Evolutionary conservation across 305 asterid species (phyloP), one percentile per base, ranked within the genome.

Genomic region (Plantago coronopus): DNA sequence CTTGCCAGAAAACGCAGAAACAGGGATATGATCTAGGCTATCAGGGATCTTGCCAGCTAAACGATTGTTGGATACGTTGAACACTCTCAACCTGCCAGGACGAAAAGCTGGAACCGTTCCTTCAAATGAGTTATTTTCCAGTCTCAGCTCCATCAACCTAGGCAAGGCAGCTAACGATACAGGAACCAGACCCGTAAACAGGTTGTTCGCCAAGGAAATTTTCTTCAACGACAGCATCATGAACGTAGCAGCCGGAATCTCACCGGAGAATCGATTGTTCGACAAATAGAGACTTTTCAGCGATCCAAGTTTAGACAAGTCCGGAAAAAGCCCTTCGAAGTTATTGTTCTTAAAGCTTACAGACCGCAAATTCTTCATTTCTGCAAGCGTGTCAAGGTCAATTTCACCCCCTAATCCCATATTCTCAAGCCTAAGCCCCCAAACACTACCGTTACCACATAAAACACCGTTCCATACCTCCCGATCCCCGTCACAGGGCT

Each of bases 21-120:
- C 73, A 27, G 42, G 54, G 47, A 78, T 17, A 38, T 48, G 44
- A 57, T 67, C 21, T 46, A 86, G 79, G 65, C 72, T 40, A 43
- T 0, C 27, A 19, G 95, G 95, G 61, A 86, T 79, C 63, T 58
- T 68, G 27, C 95, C 95, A 25, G 47, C 42, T 64, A 86, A 68
- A 7, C 45, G 18, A 48, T 86, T 86, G 59, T 83, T 45, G 12
- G 91, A 74, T 1, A 73, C 71, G 23, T 79, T 75, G 49, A 83
- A 57, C 11, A 15, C 42, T 57, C 16, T 67, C 20, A 83, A 43
- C 42, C 61, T 65, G 4, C 45, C 72, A 11, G 48, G 54, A 8
- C 20, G 64, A 68, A 86, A 83, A 49, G 12, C 18, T 11, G 95
- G 95, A 0, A 86, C 66, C 18, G 59, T 64, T 0, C 95, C 95